Evolutionary conservation across 208 protist genomes (phyloP), one percentile per base, ranked within the genome.

Genomic region (Trypanosomatidae sp.): DNA sequence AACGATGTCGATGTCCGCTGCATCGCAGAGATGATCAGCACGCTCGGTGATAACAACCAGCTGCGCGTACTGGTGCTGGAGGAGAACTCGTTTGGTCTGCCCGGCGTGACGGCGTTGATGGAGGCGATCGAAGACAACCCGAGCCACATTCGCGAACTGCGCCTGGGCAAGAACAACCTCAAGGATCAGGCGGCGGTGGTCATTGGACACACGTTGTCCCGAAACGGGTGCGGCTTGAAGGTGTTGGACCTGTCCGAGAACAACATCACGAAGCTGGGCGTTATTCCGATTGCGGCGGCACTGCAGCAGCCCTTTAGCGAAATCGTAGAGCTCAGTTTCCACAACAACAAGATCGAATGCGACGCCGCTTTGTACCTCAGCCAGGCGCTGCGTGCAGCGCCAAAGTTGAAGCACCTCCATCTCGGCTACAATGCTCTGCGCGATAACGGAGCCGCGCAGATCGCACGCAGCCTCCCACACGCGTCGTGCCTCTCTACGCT

Each of bases 171-270:
- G 70, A 95, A 95, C 80, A 90, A 92, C 58, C 74, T 97, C 22
- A 91, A 92, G 80, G 92, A 97, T 68, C 82, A 92, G 80, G 88
- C 85, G 13, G 90, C 87, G 3, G 89, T 92, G 43, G 73, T 90
- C 22, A 93, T 97, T 81, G 92, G 89, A 15, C 82, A 93, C 76
- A 85, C 83, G 0, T 80, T 97, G 17, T 87, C 87, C 22, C 85
- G 84, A 33, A 80, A 59, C 59, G 88, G 90, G 30, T 94, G 87
- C 59, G 92, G 92, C 22, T 82, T 97, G 59, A 93, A 93, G 80
- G 90, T 97, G 74, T 82, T 97, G 25, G 92, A 97, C 72, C 78
- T 97, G 7, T 95, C 90, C 8, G 90, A 97, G 74, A 97, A 95
- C 74, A 84, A 82, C 28, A 86, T 97, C 65, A 95, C 90, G 9